Percentiles rank a stretch among this genome's conserved stretches.
phyloP scores from a whole-genome alignment of 192 early-diverging fungal genomes.

The Coemansia sp. region DNA sequence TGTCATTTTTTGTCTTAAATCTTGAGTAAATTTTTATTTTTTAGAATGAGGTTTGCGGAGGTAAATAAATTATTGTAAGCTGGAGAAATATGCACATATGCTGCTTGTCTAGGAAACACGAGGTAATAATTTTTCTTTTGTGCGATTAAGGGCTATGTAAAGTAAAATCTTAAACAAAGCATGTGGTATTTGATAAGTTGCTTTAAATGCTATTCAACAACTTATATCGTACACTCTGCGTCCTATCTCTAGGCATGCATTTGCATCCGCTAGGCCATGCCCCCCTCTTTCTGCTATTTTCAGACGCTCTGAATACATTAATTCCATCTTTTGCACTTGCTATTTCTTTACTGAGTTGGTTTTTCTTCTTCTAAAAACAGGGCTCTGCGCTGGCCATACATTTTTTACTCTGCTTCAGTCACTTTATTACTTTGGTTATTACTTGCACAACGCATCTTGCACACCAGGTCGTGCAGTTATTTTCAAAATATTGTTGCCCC shows the following conservation, averaged over 20 bases:
- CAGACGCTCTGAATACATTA: not conserved
- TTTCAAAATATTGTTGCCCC: not conserved
- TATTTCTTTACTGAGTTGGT: conserved; percentile 6
- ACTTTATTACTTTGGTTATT: not conserved
- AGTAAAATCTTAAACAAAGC: not conserved
- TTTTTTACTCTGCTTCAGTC: not conserved
- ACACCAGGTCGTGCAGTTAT: not conserved
- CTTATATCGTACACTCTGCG: not conserved
- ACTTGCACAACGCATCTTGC: not conserved
- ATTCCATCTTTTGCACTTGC: not conserved
- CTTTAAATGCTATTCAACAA: not conserved
- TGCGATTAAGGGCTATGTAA: not conserved
- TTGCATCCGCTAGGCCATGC: not conserved
- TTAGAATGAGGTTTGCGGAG: not conserved
- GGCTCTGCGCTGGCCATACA: not conserved
- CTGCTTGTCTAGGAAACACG: not conserved
- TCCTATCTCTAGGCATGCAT: not conserved
- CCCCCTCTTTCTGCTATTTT: not conserved
- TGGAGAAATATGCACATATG: not conserved
- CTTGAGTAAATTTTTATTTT: not conserved
- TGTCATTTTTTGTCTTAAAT: not conserved
- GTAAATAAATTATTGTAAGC: not conserved
- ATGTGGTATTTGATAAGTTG: not conserved
- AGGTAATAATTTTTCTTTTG: not conserved
- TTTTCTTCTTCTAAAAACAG: not conserved